Evolutionary conservation across 768 basidiomycete species (phyloP).

Genomic region (Sistotremastrum suecicum): DNA sequence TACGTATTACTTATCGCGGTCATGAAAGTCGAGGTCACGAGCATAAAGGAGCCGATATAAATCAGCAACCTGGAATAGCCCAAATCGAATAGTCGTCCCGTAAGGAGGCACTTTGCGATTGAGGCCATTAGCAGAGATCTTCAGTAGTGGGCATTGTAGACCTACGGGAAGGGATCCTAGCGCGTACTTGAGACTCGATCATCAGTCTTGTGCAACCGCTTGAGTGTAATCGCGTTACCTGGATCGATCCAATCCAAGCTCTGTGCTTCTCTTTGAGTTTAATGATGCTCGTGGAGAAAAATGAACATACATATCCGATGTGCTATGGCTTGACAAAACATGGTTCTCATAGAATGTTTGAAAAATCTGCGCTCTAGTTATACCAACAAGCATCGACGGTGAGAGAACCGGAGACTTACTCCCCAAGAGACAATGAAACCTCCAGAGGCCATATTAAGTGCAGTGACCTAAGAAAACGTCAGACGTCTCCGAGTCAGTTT

Average conservation of each 20-base stretch:
- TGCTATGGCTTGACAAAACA: neutral
- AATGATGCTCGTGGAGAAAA: no score
- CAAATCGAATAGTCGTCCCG: slow-evolving; percentile 14
- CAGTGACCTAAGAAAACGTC: neutral
- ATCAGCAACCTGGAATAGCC: slow-evolving; percentile 11
- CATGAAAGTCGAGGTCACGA: slow-evolving; percentile 10
- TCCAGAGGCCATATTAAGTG: neutral
- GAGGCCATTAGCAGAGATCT: neutral
- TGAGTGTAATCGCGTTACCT: slow-evolving; percentile 5
- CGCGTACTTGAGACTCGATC: slow-evolving; percentile 8
- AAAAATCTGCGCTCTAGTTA: slow-evolving; percentile 3
- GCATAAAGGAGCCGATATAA: slow-evolving; percentile 4
- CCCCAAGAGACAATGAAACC: neutral
- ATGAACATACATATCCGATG: slow-evolving; percentile 4
- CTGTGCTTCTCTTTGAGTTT: neutral
- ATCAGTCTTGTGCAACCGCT: neutral
- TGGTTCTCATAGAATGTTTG: slow-evolving; percentile 2
- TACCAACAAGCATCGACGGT: slow-evolving; percentile 1
- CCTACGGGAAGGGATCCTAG: slow-evolving; percentile 12
- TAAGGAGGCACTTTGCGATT: slow-evolving; percentile 8
- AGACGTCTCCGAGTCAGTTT: neutral
- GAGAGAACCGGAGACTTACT: slow-evolving; percentile 4
- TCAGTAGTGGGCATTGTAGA: neutral
- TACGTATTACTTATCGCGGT: slow-evolving; percentile 15
- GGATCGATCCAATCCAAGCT: slow-evolving; percentile 8